Evolutionary conservation across 345 rosid species (phyloP), one percentile per base, ranked within the genome.

Genomic region (Eutrema yunnanense): DNA sequence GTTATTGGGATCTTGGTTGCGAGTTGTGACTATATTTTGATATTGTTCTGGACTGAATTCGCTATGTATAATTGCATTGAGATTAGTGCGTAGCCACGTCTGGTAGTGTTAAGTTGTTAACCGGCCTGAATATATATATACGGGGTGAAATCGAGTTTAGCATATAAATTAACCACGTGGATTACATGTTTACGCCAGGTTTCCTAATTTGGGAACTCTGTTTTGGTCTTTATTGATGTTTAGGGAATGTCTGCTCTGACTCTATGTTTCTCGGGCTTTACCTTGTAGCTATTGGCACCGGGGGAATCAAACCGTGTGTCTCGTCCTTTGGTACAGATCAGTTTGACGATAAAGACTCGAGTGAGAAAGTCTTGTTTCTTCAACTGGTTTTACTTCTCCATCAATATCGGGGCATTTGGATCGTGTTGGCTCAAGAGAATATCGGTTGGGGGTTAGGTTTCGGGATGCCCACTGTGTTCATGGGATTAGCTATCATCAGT

Each of bases 391-490:
- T 82, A 81, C 62, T 72, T 86, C 56, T 81, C 83, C 0, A 78
- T 80, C 30, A 81, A 78, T 27, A 73, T 76, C 0, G 88, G 86
- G 4, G 82, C 85, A 4, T 78, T 84, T 54, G 73, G 82, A 9
- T 83, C 88, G 27, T 84, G 32, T 84, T 74, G 77, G 71, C 84
- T 10, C 86, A 84, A 58, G 78, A 78, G 29, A 80, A 78, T 26
- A 66, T 80, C 43, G 86, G 85, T 22, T 84, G 86, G 85, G n/a
- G 81, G 13, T 81, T 78, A 79, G 88, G 90, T 13, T 86, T 84
- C 47, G 86, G 84, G 16, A 82, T 86, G 59, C 86, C 87, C 0
- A 77, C 87, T 8, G 77, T 75, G 32, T 75, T 82, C 8, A 86
- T 81, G 87, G 84, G 81, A 2, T 50, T 82, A 46, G 83, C 83